Conservation (phyloP, 768 basidiomycete genomes). For the Tylopilus rubrobrunneus region DNA sequence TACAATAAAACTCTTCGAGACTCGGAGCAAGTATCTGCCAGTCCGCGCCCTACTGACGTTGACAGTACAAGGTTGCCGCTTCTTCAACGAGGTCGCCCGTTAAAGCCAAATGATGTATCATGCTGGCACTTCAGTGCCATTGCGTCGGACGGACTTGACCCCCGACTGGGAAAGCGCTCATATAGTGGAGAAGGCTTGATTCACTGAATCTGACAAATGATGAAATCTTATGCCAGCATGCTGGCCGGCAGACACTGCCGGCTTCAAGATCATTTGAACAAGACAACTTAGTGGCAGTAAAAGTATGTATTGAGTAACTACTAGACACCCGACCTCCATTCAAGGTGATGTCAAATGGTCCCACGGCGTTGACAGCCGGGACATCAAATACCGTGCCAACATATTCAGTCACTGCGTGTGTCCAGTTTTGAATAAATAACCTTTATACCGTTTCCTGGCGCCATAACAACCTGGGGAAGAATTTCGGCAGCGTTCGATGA, state of each 20-base stretch:
- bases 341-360: no score
- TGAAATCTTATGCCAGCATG: not conserved
- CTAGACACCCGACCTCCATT: no score
- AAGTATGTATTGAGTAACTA: no score
- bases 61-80: not conserved
- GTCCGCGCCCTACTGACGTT: not conserved
- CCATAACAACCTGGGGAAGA: not conserved
- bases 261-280: no score
- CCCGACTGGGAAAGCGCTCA: not conserved
- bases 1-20: not conserved
- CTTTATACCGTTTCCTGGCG: not conserved
- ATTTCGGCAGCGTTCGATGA: not conserved
- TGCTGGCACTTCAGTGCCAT: not conserved
- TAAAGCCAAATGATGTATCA: no score
- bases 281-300: no score
- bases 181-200: not conserved
- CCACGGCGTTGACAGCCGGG: no score
- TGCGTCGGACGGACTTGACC: not conserved
- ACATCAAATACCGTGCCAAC: no score
- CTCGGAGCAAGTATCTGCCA: not conserved
- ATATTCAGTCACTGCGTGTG: no score
- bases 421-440: not conserved
- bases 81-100: not conserved
- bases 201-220: not conserved
- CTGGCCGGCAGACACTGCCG: not conserved